Evolutionary conservation across 2,329 filamentous ascomycete genomes (phyloP), one percentile per base, ranked within the genome.

Genomic region (Botrytis fabae): DNA sequence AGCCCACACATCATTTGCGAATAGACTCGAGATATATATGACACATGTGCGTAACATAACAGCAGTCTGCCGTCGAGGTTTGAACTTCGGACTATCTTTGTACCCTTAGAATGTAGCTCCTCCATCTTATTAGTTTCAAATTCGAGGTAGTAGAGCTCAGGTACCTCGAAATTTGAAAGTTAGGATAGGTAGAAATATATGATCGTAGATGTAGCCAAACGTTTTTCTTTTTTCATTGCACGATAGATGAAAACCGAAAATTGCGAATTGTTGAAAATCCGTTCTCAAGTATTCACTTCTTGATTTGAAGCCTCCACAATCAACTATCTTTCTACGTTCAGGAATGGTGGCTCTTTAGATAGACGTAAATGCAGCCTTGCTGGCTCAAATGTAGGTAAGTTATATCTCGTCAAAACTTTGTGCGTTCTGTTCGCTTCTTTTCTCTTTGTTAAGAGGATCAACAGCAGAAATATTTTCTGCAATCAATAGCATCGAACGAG

Each of bases 31-130:
- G 22, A 12, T 40, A 25, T 40, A 4, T 8, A 61, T 5, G 8
- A 40, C 1, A 40, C 22, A 38, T 4, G 12, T 3, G 1, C 6
- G 0, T 22, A 14, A 4, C 1, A 25, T n/a, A 40, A 5, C 12
- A 61, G 59, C 59, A 40, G 20, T 22, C 22, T 4, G 14, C 20
- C 4, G 10, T 38, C 59, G 22, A 25, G 12, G 6, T 38, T 38
- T 38, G 20, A 61, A 40, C 20, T 14, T 40, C 14, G 12, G 5
- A 4, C 10, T 16, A 7, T 51, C 10, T 51, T 16, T 51, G 6
- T 51, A 0, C 12, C 14, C 25, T 25, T 20, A n/a, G 7, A 44
- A 54, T 25, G n/a, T 9, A 32, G 44, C 12, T 44, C 12, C 10
- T 18, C 38, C 14, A 22, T 14, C 62, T 28, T 8, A 46, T 4